These are phyloP conservation scores for Novakomyces olei DNA, from an alignment of 805 yeast genomes.

Conservation along the genomic window DNA sequence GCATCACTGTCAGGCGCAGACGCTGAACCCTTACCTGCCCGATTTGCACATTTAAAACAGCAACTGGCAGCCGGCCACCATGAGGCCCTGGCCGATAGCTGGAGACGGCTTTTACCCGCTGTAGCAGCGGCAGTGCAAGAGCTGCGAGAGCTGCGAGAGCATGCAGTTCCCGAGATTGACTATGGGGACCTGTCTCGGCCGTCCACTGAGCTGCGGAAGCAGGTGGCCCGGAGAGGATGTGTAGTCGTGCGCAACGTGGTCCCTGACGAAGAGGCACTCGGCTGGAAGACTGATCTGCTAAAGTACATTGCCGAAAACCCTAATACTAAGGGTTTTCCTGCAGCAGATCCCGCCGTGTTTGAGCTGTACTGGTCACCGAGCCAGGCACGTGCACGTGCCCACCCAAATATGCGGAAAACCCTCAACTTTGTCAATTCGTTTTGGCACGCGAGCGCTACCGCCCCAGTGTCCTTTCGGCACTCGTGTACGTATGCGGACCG, in stretches of 20 bases:
- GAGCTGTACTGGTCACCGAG: conserved; percentile 22
- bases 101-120: conserved; percentile 5
- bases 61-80: conserved; percentile 4
- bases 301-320: conserved; percentile 15
- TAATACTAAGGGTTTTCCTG: conserved; percentile 12
- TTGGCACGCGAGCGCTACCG: conserved; percentile 15
- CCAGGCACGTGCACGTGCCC: conserved; percentile 20
- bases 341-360: conserved; percentile 12
- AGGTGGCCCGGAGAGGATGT: conserved; percentile 13
- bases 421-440: conserved; percentile 14
- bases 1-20: conserved; percentile 5
- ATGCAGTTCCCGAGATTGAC: conserved; percentile 2
- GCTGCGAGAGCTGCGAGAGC: conserved; percentile 4
- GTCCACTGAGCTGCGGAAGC: not conserved
- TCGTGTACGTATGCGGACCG: conserved; percentile 24
- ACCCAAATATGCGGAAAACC: conserved; percentile 17
- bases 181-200: conserved; percentile 1
- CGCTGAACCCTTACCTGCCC: conserved; percentile 3
- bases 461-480: conserved; percentile 15
- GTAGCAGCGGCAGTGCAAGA: conserved; percentile 2
- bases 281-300: conserved; percentile 12
- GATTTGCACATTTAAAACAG: conserved; percentile 5
- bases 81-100: conserved; percentile 1
- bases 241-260: conserved; percentile 17
- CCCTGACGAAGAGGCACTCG: conserved; percentile 12